These are phyloP conservation scores for Neurospora discreta DNA, from an alignment of 495 filamentous ascomycete species.

Conservation along the genomic window DNA sequence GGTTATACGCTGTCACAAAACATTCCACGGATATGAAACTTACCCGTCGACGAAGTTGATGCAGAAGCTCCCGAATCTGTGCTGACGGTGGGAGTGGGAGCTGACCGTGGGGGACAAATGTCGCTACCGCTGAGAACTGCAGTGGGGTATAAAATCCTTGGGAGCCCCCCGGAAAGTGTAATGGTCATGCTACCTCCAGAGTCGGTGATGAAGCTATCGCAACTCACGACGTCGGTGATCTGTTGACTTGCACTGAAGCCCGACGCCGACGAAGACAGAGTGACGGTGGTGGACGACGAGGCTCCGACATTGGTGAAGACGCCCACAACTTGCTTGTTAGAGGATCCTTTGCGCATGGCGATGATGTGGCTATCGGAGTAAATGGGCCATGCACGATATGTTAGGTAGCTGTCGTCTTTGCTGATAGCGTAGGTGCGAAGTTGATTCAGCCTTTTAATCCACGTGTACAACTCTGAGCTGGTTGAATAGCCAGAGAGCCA, in stretches of 20 bases:
- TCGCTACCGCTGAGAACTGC: conserved; percentile 25
- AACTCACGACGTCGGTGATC: conserved; percentile 42
- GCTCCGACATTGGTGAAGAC: conserved; percentile 50
- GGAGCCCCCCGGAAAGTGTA: conserved; percentile 37
- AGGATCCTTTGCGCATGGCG: conserved; percentile 53
- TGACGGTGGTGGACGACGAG: conserved; percentile 35
- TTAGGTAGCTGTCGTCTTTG: conserved; percentile 35
- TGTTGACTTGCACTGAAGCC: conserved; percentile 26
- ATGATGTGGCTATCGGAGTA: conserved; percentile 47
- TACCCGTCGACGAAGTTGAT: background rate
- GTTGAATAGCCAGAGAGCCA: conserved; percentile 60
- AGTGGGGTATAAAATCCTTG: conserved; percentile 37
- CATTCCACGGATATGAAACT: background rate
- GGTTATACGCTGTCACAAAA: background rate
- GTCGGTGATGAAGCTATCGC: conserved; percentile 32
- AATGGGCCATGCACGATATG: conserved; percentile 43
- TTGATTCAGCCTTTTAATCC: conserved; percentile 41
- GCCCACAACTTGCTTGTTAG: conserved; percentile 44
- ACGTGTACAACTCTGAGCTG: conserved; percentile 45
- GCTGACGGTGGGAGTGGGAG: background rate
- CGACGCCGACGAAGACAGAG: conserved; percentile 29
- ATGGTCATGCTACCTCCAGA: conserved; percentile 34
- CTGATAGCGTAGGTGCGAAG: conserved; percentile 46
- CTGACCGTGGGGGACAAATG: conserved; percentile 21
- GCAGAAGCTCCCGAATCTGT: background rate